Conservation (phyloP, 176 grass and related monocot species). For the Chrysopogon serrulatus region DNA sequence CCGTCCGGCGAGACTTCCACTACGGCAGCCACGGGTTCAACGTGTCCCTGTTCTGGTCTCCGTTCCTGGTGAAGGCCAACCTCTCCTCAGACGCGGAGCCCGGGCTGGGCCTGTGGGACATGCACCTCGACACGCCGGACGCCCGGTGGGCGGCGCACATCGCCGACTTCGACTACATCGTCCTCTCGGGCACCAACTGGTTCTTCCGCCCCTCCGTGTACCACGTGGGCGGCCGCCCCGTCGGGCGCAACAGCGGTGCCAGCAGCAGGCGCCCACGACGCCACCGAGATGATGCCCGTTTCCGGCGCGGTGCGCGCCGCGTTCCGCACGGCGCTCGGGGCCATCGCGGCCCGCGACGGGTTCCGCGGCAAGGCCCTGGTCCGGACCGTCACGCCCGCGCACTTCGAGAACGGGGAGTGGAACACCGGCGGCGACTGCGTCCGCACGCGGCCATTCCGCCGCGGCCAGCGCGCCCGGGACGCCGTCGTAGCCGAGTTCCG, state of each 20-base stretch:
- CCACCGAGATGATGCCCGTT: constrained; percentile 41
- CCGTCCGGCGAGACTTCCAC: constrained; percentile 35
- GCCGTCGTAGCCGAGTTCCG: constrained; percentile 40
- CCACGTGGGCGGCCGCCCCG: constrained; percentile 16
- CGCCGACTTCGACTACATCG: constrained; percentile 40
- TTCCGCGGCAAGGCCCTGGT: constrained; percentile 45
- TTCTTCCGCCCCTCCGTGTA: constrained; percentile 55
- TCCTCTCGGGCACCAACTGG: constrained; percentile 54
- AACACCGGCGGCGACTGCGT: constrained; percentile 63
- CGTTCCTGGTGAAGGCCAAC: constrained; percentile 49
- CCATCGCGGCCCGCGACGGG: neutral
- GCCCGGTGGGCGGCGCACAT: constrained; percentile 40
- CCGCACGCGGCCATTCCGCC: constrained; percentile 28
- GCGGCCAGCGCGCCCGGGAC: constrained; percentile 29
- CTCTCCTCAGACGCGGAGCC: constrained; percentile 25
- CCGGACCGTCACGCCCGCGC: constrained; percentile 53
- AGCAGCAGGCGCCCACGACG: neutral
- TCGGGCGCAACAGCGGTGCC: constrained; percentile 28
- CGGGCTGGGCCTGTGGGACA: constrained; percentile 36
- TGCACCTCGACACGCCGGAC: constrained; percentile 60
- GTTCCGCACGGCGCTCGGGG: constrained; percentile 41
- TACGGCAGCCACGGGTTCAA: constrained; percentile 49
- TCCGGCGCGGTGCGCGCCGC: constrained; percentile 26
- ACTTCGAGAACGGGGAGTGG: constrained; percentile 65
- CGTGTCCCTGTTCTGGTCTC: constrained; percentile 55